Evolutionary conservation across 225 moss, liverwort and hornwort genomes (phyloP).

Genomic region (Straminergon stramineum): DNA sequence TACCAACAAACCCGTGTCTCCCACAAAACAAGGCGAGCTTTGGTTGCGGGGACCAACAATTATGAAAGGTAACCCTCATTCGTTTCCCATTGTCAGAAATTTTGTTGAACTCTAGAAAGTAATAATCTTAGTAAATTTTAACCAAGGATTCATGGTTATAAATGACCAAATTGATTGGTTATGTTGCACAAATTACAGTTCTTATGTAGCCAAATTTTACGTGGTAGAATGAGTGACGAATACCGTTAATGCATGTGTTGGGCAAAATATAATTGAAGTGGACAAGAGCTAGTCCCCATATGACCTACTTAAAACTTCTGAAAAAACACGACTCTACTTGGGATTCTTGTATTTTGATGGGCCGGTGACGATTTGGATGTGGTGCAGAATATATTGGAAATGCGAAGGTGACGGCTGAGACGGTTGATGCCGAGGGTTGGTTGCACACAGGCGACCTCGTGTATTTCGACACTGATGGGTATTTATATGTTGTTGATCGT

Average conservation of each 20-base stretch:
- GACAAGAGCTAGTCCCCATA: not conserved
- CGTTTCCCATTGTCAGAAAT: not conserved
- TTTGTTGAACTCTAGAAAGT: not conserved
- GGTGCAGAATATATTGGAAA: conserved; percentile 20
- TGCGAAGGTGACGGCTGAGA: conserved; percentile 16
- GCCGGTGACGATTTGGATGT: not conserved
- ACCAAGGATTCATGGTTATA: not conserved
- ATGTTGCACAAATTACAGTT: not conserved
- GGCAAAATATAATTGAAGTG: not conserved
- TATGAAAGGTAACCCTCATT: conserved; percentile 55
- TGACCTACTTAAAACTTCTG: not conserved
- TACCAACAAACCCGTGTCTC: conserved; percentile 27
- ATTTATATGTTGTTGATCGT: conserved; percentile 63
- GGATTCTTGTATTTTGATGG: not conserved
- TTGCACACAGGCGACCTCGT: conserved; percentile 64
- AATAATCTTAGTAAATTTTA: not conserved
- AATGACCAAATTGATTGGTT: not conserved
- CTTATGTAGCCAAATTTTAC: not conserved
- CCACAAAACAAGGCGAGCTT: conserved; percentile 58
- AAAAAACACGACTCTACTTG: not conserved
- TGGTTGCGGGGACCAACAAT: conserved; percentile 59
- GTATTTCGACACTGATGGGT: conserved; percentile 62
- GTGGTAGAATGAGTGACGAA: not conserved
- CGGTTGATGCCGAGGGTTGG: conserved; percentile 47
- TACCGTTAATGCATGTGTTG: not conserved